Conservation (phyloP, 1,139 yeast genomes). For the Barnettozyma hawaiiensis region DNA sequence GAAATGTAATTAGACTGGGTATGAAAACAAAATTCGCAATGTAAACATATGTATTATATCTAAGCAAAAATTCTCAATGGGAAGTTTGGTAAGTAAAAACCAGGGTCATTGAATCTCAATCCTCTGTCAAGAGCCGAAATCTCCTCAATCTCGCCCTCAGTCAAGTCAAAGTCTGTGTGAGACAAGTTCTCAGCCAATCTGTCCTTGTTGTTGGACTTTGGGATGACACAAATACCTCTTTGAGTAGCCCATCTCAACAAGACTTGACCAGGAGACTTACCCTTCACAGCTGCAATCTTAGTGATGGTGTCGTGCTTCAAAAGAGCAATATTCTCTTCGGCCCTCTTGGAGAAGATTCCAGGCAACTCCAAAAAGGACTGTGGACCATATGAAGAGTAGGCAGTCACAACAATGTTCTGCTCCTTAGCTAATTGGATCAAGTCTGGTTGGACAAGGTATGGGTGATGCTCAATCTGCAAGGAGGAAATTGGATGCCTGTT, state of each 20-base stretch:
- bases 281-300: constrained; percentile 30
- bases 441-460: constrained; percentile 75
- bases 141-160: constrained; percentile 30
- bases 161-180: constrained; percentile 38
- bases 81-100: constrained; percentile 16
- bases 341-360: constrained; percentile 35
- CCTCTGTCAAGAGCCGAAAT: constrained; percentile 56
- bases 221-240: constrained; percentile 38
- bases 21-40: too few relatives aligned
- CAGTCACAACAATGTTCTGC: constrained; percentile 65
- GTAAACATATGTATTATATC: too few relatives aligned
- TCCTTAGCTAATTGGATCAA: constrained; percentile 58
- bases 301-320: constrained; percentile 29
- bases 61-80: constrained; percentile 19
- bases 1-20: too few relatives aligned
- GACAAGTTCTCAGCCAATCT: constrained; percentile 42
- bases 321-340: constrained; percentile 47
- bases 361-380: constrained; percentile 66
- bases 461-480: constrained; percentile 58
- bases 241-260: constrained; percentile 38
- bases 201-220: constrained; percentile 43
- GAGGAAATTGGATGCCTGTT: constrained; percentile 56
- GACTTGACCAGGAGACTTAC: constrained; percentile 33
- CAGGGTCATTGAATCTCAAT: constrained; percentile 81
- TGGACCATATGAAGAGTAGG: constrained; percentile 87